Percentiles rank a stretch among this genome's conserved stretches.
Evolutionary conservation across 2,329 filamentous ascomycete genomes (phyloP).

Genomic region (Paraconiothyrium brasiliense): DNA sequence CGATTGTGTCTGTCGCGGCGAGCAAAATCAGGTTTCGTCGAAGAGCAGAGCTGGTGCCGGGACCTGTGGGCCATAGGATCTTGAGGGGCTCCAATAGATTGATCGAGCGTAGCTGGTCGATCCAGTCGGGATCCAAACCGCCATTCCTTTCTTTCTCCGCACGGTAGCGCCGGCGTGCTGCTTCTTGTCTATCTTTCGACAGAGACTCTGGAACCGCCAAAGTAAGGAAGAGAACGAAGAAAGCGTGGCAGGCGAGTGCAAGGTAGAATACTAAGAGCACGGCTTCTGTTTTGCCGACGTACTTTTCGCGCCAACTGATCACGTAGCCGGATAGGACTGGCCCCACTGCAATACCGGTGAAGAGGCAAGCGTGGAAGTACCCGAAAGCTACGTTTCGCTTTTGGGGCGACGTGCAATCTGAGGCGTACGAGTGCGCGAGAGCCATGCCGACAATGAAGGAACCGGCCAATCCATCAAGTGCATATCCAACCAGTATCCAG

Average conservation of each 20-base stretch:
- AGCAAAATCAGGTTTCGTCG: constrained; percentile 85
- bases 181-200: constrained; percentile 73
- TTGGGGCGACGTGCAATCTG: constrained; percentile 85
- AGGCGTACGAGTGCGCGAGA: constrained; percentile 84
- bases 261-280: constrained; percentile 87
- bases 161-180: constrained; percentile 74
- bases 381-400: constrained; percentile 85
- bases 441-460: constrained; percentile 87
- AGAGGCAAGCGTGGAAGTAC: constrained; percentile 89
- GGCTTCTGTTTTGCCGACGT: constrained; percentile 68
- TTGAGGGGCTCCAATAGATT: constrained; percentile 82
- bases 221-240: constrained; percentile 77
- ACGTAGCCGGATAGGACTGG: constrained; percentile 83
- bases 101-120: constrained; percentile 54
- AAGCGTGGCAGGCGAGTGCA: constrained; percentile 73
- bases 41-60: constrained; percentile 67
- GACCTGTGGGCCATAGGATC: constrained; percentile 78
- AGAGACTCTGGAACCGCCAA: constrained; percentile 86
- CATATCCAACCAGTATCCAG: constrained; percentile 78
- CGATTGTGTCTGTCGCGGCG: constrained; percentile 80
- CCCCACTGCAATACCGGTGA: constrained; percentile 86
- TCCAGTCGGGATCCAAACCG: constrained; percentile 52
- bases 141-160: constrained; percentile 48
- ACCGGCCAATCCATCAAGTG: constrained; percentile 84
- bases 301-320: constrained; percentile 63